A percentile compares a stretch with the other conserved stretches of the same genome.
phyloP scores from a whole-genome alignment of 306 rosid genomes.

The Ochetophila trinervis region DNA sequence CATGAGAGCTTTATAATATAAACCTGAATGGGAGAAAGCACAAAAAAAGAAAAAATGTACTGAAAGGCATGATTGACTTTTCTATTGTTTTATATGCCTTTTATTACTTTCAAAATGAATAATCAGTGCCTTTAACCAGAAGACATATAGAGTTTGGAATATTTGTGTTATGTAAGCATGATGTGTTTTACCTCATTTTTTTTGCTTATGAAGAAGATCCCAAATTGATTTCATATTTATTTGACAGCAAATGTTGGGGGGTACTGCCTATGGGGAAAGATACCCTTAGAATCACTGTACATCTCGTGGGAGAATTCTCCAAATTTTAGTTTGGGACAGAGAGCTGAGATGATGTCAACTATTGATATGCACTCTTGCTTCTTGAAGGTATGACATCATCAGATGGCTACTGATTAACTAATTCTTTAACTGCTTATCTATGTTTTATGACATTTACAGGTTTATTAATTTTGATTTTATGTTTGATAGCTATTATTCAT shows the following conservation, averaged over 20 bases:
- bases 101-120: not conserved
- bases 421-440: constrained; percentile 15
- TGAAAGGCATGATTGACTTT: not conserved
- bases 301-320: constrained; percentile 52
- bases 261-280: constrained; percentile 58
- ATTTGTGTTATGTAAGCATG: not conserved
- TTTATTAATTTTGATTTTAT: not conserved
- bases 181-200: not conserved
- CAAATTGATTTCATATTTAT: constrained; percentile 25
- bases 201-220: not conserved
- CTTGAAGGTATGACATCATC: constrained; percentile 52
- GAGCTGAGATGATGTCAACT: constrained; percentile 50
- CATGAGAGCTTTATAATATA: not conserved
- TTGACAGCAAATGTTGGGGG: constrained; percentile 54
- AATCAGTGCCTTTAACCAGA: not conserved
- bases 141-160: not conserved
- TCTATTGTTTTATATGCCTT: not conserved
- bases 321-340: constrained; percentile 54
- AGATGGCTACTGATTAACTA: constrained; percentile 12
- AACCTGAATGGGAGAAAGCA: not conserved
- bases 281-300: constrained; percentile 59
- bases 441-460: constrained; percentile 3
- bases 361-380: constrained; percentile 60
- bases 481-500: constrained; percentile 9
- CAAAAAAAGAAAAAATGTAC: not conserved